phyloP scores from a whole-genome alignment of 352 stramenopile genomes.

The Phytophthora uliginosa region DNA sequence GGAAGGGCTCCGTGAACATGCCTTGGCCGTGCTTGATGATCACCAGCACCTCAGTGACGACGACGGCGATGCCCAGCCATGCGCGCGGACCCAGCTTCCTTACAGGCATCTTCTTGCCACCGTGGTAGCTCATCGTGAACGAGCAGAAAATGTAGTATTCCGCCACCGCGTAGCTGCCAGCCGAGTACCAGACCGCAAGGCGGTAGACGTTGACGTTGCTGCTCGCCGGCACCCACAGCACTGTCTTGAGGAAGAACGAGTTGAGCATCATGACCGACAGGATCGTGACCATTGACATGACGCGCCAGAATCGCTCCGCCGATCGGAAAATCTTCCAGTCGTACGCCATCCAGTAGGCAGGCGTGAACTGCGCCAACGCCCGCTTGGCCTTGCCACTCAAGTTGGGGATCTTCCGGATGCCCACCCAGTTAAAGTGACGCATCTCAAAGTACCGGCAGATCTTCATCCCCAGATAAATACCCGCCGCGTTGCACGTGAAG shows the following conservation, averaged over 20 bases:
- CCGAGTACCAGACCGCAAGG: constrained; percentile 86
- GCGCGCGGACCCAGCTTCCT: constrained; percentile 87
- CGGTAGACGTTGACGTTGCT: constrained; percentile 87
- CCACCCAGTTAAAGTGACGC: constrained; percentile 92
- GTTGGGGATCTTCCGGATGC: constrained; percentile 88
- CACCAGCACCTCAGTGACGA: constrained; percentile 80
- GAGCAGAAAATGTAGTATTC: constrained; percentile 94
- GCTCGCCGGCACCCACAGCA: constrained; percentile 90
- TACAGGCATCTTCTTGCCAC: constrained; percentile 61
- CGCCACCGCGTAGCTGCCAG: constrained; percentile 87
- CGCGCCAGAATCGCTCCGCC: constrained; percentile 91
- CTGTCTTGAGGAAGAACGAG: constrained; percentile 97
- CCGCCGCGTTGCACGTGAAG: constrained; percentile 94
- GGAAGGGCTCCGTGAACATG: constrained; percentile 92
- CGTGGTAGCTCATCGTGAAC: constrained; percentile 77
- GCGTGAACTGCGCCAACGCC: constrained; percentile 91
- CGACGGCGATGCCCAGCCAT: constrained; percentile 86
- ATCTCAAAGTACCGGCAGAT: constrained; percentile 91
- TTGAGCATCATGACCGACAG: constrained; percentile 96
- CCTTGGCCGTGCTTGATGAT: constrained; percentile 87
- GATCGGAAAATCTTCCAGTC: constrained; percentile 96
- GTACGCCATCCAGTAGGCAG: constrained; percentile 92
- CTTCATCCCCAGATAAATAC: constrained; percentile 92
- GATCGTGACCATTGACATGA: constrained; percentile 92
- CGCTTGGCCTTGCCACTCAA: constrained; percentile 84